Evolutionary conservation across 1,284 basidiomycete genomes (phyloP).

Genomic region (Blastosporella zonata): DNA sequence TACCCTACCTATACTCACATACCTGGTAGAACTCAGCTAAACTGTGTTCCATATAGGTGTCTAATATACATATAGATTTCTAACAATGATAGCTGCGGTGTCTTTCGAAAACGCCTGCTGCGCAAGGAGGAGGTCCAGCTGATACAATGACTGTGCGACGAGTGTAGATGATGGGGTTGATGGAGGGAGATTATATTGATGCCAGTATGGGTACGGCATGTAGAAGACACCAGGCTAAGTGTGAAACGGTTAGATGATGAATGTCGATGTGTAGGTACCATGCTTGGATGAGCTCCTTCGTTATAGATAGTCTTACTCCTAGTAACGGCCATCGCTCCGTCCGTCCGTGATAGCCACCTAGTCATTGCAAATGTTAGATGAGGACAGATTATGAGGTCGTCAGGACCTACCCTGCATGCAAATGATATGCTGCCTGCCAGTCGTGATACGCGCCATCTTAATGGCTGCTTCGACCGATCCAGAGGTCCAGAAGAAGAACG

Average conservation of each 20-base stretch:
- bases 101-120: constrained; percentile 85
- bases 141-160: constrained; percentile 69
- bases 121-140: constrained; percentile 79
- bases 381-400: no score
- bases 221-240: constrained; percentile 79
- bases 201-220: constrained; percentile 91
- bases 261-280: constrained; percentile 47
- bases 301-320: constrained; percentile 90
- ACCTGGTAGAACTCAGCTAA: no score
- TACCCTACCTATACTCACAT: no score
- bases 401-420: constrained; percentile 84
- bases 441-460: constrained; percentile 77
- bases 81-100: constrained; percentile 90
- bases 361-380: neutral
- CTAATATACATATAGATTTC: no score
- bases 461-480: constrained; percentile 83
- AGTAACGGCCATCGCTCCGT: constrained; percentile 90
- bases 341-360: constrained; percentile 83
- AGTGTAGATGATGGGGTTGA: constrained; percentile 67
- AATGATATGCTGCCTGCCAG: constrained; percentile 85
- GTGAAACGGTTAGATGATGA: constrained; percentile 5
- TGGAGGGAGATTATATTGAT: constrained; percentile 70
- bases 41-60: no score
- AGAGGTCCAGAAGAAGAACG: constrained; percentile 97
- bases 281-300: constrained; percentile 74